Evolutionary conservation across 768 basidiomycete species (phyloP).

Genomic region (Podaxis pistillaris): DNA sequence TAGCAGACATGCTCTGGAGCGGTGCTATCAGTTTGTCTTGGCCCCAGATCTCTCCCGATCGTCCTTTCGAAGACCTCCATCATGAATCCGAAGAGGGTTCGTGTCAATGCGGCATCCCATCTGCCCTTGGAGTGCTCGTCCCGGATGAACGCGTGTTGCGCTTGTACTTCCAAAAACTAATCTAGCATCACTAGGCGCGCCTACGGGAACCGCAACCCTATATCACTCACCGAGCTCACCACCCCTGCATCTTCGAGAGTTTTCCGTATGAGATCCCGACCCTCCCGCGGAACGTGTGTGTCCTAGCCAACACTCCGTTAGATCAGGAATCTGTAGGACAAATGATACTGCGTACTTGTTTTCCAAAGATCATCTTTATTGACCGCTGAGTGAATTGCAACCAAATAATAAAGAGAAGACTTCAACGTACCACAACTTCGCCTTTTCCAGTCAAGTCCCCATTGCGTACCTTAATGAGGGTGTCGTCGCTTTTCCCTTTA

Average conservation of each 20-base stretch:
- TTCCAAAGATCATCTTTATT: conserved; percentile 88
- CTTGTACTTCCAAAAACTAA: conserved; percentile 93
- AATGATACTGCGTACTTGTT: conserved; percentile 54
- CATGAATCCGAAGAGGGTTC: conserved; percentile 80
- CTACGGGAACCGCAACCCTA: neutral
- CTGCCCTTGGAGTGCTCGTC: conserved; percentile 91
- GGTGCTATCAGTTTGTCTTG: conserved; percentile 42
- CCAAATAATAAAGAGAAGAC: neutral
- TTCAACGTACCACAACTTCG: conserved; percentile 70
- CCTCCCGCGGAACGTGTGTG: conserved; percentile 88
- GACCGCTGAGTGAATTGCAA: neutral
- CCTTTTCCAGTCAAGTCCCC: conserved; percentile 80
- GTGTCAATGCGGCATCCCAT: conserved; percentile 92
- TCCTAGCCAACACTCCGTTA: conserved; percentile 45
- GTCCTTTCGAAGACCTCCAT: conserved; percentile 93
- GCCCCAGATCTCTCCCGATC: conserved; percentile 82
- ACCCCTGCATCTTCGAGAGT: conserved; percentile 81
- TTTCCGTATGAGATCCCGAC: conserved; percentile 81
- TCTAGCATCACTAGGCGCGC: neutral
- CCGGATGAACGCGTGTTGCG: conserved; percentile 95
- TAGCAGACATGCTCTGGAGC: conserved; percentile 80
- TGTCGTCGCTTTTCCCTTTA: conserved; percentile 80
- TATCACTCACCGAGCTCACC: conserved; percentile 56
- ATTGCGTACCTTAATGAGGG: conserved; percentile 66
- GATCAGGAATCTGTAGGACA: neutral